Base-by-base conservation (phyloP, 805 yeast species). In the Yarrowia divulgata region DNA sequence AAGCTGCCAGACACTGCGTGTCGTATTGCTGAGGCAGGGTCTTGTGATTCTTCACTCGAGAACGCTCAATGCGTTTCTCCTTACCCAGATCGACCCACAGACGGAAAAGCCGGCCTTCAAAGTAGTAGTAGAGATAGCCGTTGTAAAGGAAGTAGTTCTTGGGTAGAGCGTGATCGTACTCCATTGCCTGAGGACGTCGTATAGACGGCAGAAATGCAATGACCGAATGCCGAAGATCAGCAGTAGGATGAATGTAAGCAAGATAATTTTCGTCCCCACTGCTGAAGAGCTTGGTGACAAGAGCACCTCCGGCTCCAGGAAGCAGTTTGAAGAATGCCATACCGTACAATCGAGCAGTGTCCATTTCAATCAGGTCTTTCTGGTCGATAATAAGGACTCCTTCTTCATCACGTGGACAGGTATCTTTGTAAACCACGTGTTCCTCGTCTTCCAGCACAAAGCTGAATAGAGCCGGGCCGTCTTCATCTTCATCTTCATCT, bases 51-150 rank as follows among this genome's bases (percentile, higher is more conserved):
- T 8, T 18, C 46, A 42, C 46, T 9, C 10, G 12, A 8, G 46
- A 7, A 8, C 46, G 46, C 46, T 8, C 14, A 10, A 45, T 10
- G 9, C 19, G 49, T 12, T 19, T 45, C 18, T 19, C 32, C 12
- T 19, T 14, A 5, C 49, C 49, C 5, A 45, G 32, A 45, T 45
- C 49, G 14, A 45, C 49, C 49, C 49, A 45, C 49, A 45, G 49
- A 19, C 49, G 49, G 32, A 45, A 45, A 9, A 45, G 32, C 29
- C 49, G 49, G 32, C 49, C 49, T 14, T 45, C 49, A 9, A 45
- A 19, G 49, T 19, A 45, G 32, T 10, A 45, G 49, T 45, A 45
- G 16, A 45, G 49, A 13, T 10, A 45, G 32, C 49, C 49, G 14
- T 45, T 45, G 49, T 45, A 45, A 5, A 45, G 49, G 8, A 45